phyloP scores from a whole-genome alignment of 78 protist species.

The Polysphondylium violaceum region DNA sequence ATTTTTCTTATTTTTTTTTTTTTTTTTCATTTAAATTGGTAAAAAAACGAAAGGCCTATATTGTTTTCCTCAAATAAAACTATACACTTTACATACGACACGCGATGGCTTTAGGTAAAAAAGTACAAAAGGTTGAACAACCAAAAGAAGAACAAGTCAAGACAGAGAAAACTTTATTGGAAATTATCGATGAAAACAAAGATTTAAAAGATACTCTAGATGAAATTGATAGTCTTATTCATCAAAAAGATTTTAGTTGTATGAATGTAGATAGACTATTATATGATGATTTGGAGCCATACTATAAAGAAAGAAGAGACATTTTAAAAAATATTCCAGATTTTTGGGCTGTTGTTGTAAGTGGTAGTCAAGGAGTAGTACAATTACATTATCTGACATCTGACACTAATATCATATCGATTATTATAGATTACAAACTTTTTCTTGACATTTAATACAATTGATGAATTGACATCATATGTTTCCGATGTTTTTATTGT shows the following conservation, averaged over 20 bases:
- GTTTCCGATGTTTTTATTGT: conserved; percentile 5
- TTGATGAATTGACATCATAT: conserved; percentile 4
- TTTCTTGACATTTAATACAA: background rate
- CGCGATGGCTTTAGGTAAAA: background rate
- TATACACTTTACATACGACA: background rate
- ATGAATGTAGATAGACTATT: background rate
- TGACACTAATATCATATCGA: no score
- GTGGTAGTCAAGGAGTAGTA: background rate
- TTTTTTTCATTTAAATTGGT: background rate
- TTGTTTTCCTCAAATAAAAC: no score
- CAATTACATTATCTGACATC: no score
- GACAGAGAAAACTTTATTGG: background rate
- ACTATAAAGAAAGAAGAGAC: conserved; percentile 21
- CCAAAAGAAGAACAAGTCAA: conserved; percentile 4
- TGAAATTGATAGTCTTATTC: background rate
- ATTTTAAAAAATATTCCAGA: conserved; percentile 2
- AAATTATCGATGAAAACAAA: background rate
- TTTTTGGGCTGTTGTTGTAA: conserved; percentile 14
- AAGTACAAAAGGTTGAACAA: background rate
- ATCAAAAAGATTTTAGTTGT: background rate
- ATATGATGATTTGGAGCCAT: conserved; percentile 1
- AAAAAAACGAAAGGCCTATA: background rate
- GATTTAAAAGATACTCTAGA: conserved; percentile 7
- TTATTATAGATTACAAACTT: conserved; percentile 3
- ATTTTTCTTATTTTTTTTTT: background rate